These are phyloP conservation scores for Collybia sp. DNA, from an alignment of 768 basidiomycete species.

Conservation along the genomic window DNA sequence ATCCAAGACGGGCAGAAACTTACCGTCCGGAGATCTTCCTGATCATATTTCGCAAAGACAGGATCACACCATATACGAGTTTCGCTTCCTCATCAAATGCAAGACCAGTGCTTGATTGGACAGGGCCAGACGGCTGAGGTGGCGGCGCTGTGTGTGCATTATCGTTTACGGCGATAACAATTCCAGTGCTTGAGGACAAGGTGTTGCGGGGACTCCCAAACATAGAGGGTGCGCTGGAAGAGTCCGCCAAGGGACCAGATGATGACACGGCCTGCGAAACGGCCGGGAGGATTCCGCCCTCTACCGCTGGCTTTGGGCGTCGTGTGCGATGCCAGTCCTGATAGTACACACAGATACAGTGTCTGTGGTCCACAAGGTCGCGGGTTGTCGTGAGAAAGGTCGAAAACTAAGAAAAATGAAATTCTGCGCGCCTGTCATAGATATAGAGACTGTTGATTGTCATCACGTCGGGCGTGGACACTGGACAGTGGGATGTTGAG, in stretches of 20 bases:
- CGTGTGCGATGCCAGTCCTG: constrained; percentile 90
- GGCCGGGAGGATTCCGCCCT: constrained; percentile 72
- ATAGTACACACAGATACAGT: constrained; percentile 91
- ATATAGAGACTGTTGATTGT: constrained; percentile 93
- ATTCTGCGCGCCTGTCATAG: constrained; percentile 68
- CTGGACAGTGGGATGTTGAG: not conserved
- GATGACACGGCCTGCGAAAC: constrained; percentile 68
- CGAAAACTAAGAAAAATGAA: not conserved
- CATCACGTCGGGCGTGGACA: constrained; percentile 39
- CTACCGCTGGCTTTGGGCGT: constrained; percentile 65
- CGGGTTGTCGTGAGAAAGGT: constrained; percentile 7
- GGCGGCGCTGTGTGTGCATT: constrained; percentile 27
- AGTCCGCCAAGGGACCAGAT: constrained; percentile 22
- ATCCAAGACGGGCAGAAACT: constrained; percentile 6
- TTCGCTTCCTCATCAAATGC: constrained; percentile 98
- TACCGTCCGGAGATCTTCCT: constrained; percentile 90
- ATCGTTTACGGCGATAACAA: constrained; percentile 62
- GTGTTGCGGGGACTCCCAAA: constrained; percentile 64
- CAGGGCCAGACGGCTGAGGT: constrained; percentile 30
- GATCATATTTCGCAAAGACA: constrained; percentile 91
- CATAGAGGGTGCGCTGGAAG: constrained; percentile 26
- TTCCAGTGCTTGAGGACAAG: constrained; percentile 56
- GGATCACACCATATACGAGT: constrained; percentile 92
- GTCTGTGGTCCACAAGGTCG: constrained; percentile 40
- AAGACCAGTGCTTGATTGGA: constrained; percentile 49